Evolutionary conservation across 257 asterid genomes (phyloP).

Genomic region (Eucommia ulmoides): DNA sequence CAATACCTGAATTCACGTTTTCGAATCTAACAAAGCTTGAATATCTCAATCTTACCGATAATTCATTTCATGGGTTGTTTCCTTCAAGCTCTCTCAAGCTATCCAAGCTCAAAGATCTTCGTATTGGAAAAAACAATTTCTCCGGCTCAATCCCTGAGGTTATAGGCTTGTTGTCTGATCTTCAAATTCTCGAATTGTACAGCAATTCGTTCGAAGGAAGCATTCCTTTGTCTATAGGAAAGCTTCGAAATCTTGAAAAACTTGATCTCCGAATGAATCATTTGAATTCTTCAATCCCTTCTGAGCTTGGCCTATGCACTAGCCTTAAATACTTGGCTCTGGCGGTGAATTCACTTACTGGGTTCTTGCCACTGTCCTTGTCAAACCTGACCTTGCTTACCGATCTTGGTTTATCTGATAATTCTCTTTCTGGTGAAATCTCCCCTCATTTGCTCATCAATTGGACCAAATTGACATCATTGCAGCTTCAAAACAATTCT

Average conservation of each 20-base stretch:
- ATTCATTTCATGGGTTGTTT: constrained; percentile 40
- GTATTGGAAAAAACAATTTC: constrained; percentile 27
- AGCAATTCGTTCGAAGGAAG: constrained; percentile 47
- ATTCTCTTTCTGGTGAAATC: constrained; percentile 47
- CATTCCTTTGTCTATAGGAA: constrained; percentile 32
- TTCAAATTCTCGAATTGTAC: constrained; percentile 28
- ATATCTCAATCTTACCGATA: constrained; percentile 31
- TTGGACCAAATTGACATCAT: constrained; percentile 48
- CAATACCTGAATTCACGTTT: constrained; percentile 47
- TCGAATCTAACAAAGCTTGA: constrained; percentile 35
- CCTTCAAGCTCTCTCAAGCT: constrained; percentile 34
- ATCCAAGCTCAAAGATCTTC: constrained; percentile 35
- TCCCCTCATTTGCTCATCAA: constrained; percentile 23
- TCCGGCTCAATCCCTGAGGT: constrained; percentile 40
- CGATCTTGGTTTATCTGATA: constrained; percentile 50
- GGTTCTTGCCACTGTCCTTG: constrained; percentile 53
- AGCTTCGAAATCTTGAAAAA: constrained; percentile 17
- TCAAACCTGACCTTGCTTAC: constrained; percentile 41
- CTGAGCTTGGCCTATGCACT: constrained; percentile 36
- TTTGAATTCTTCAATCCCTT: constrained; percentile 31
- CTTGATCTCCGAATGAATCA: constrained; percentile 23
- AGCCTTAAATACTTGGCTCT: constrained; percentile 29
- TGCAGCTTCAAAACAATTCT: constrained; percentile 48
- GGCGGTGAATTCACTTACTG: constrained; percentile 35
- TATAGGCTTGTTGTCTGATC: constrained; percentile 22